Conservation (phyloP, 805 yeast species). For the Sugiyamaella chiloensis region DNA sequence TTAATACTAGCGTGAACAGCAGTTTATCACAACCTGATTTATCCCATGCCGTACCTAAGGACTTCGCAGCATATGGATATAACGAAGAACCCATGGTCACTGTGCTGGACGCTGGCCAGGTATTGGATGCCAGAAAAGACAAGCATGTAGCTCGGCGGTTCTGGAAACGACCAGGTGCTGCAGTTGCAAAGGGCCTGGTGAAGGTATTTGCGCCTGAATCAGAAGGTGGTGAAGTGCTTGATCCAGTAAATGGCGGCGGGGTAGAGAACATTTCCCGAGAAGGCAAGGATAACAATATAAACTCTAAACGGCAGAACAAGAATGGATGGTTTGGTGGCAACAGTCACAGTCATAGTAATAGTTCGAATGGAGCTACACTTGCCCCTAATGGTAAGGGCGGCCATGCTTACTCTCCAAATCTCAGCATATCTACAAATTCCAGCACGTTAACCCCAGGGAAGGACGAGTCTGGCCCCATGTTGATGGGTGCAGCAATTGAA, state of each 20-base stretch:
- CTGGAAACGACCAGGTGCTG: slow-evolving; percentile 38
- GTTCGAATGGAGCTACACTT: background rate
- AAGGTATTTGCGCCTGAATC: slow-evolving; percentile 31
- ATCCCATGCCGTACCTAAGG: background rate
- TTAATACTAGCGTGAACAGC: too few species aligned
- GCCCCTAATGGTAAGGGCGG: background rate
- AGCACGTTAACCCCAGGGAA: background rate
- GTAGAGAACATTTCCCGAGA: background rate
- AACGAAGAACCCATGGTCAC: slow-evolving; percentile 29
- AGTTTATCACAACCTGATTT: too few species aligned
- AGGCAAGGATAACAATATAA: background rate
- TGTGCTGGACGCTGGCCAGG: slow-evolving; percentile 26
- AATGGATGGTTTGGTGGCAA: background rate
- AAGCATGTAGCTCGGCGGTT: slow-evolving; percentile 26
- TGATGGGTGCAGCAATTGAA: slow-evolving; percentile 56
- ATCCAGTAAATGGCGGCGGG: background rate
- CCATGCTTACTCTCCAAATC: slow-evolving; percentile 15
- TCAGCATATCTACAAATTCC: slow-evolving; percentile 9
- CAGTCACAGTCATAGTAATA: background rate
- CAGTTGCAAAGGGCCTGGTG: slow-evolving; percentile 37
- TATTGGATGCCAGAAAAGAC: slow-evolving; percentile 24
- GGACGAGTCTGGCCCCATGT: slow-evolving; percentile 22
- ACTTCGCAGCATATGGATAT: slow-evolving; percentile 13
- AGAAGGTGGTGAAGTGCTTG: slow-evolving; percentile 9
- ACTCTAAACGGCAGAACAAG: background rate